Percentiles rank a stretch among this genome's conserved stretches.
Evolutionary conservation across 441 rosid genomes (phyloP).

Genomic region (Croton laevigatus): DNA sequence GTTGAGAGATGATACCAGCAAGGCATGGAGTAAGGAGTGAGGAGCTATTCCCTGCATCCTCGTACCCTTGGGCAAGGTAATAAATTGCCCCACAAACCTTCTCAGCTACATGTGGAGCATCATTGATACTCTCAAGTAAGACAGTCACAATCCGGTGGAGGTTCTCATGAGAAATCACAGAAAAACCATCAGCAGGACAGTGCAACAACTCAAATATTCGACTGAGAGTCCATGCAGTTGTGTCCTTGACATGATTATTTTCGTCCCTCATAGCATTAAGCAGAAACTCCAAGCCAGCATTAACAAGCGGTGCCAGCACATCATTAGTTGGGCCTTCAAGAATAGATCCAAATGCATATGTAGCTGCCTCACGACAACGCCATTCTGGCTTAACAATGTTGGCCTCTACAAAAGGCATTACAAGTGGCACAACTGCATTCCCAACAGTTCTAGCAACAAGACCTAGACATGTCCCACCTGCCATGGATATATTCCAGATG

Average conservation of each 20-base stretch:
- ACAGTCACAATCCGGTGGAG: slow-evolving; percentile 60
- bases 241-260: slow-evolving; percentile 90
- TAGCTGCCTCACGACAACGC: slow-evolving; percentile 91
- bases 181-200: slow-evolving; percentile 68
- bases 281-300: slow-evolving; percentile 73
- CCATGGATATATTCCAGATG: slow-evolving; percentile 90
- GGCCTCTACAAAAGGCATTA: slow-evolving; percentile 84
- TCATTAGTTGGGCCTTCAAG: slow-evolving; percentile 85
- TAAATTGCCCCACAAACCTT: slow-evolving; percentile 94
- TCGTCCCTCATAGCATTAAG: slow-evolving; percentile 78
- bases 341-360: slow-evolving; percentile 92
- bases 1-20: slow-evolving; percentile 57
- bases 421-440: slow-evolving; percentile 77
- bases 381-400: slow-evolving; percentile 74
- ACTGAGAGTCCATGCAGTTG: slow-evolving; percentile 95
- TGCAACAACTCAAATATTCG: slow-evolving; percentile 93
- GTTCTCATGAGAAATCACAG: slow-evolving; percentile 62
- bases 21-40: slow-evolving; percentile 67
- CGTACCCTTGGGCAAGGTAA: slow-evolving; percentile 92
- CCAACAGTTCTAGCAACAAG: slow-evolving; percentile 94
- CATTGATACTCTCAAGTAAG: slow-evolving; percentile 72
- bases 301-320: slow-evolving; percentile 74
- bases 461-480: slow-evolving; percentile 96
- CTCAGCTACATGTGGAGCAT: slow-evolving; percentile 89
- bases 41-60: slow-evolving; percentile 63